These are phyloP conservation scores for Paspalum notatum DNA, from an alignment of 176 grass and related monocot species.

Conservation along the genomic window DNA sequence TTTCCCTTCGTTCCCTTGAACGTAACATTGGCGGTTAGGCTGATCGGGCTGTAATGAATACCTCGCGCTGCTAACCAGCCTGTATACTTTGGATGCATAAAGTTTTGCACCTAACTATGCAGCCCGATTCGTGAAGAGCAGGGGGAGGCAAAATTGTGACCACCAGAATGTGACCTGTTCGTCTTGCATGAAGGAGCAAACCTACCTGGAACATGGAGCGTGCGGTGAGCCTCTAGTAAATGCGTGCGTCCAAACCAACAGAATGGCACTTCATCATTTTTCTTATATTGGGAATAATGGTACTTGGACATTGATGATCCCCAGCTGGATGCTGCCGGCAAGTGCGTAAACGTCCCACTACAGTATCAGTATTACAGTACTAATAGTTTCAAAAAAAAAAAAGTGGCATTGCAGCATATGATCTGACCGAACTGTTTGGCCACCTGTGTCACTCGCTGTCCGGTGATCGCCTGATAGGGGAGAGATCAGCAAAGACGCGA, in stretches of 20 bases:
- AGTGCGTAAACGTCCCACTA: not conserved
- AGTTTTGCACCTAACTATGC: not conserved
- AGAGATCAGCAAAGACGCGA: not conserved
- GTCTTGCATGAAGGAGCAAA: not conserved
- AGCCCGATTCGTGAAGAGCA: not conserved
- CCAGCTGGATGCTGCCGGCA: constrained; percentile 4
- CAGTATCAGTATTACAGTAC: too few species aligned
- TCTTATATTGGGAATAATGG: not conserved
- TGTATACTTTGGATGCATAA: constrained; percentile 3
- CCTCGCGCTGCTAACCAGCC: not conserved
- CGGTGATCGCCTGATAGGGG: not conserved
- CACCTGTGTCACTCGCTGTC: too few species aligned
- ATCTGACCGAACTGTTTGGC: too few species aligned
- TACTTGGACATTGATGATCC: not conserved
- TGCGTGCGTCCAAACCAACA: constrained; percentile 7
- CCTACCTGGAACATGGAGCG: constrained; percentile 30
- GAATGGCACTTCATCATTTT: not conserved
- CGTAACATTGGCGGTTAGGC: not conserved
- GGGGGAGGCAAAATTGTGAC: not conserved
- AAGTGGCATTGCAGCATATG: too few species aligned
- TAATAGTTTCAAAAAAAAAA: too few species aligned
- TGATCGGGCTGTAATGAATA: not conserved
- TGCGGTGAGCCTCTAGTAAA: constrained; percentile 15
- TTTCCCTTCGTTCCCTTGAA: not conserved
- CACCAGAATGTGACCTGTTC: not conserved